These are phyloP conservation scores for Pelargonium citronellum DNA, from an alignment of 441 rosid species.

Conservation along the genomic window DNA sequence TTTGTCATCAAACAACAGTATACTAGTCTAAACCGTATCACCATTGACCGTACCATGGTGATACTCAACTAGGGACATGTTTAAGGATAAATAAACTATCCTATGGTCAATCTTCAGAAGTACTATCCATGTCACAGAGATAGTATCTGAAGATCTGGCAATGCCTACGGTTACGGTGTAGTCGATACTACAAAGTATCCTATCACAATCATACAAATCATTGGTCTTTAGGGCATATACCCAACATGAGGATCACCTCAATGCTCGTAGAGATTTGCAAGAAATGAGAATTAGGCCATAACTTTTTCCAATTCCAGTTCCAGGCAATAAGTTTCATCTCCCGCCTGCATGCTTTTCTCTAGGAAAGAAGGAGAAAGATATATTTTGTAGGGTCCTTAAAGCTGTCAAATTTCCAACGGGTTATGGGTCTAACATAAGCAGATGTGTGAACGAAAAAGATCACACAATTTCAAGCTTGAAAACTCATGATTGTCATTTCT, in stretches of 20 bases:
- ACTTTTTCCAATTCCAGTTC: neutral
- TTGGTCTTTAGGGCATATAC: slow-evolving; percentile 14
- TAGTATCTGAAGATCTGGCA: too few relatives aligned
- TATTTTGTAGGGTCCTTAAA: slow-evolving; percentile 3
- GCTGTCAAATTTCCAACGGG: slow-evolving; percentile 4
- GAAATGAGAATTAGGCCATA: neutral
- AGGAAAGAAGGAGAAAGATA: neutral
- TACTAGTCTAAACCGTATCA: too few relatives aligned
- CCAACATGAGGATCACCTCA: slow-evolving; percentile 7
- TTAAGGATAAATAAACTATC: too few relatives aligned
- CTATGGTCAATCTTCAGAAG: too few relatives aligned
- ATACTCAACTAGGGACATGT: too few relatives aligned
- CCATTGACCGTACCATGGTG: slow-evolving; percentile 5
- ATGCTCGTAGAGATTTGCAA: neutral
- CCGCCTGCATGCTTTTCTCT: neutral
- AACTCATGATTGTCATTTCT: slow-evolving; percentile 18
- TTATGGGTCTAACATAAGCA: neutral
- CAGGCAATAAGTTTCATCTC: neutral
- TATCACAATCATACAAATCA: too few relatives aligned
- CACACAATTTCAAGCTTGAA: neutral
- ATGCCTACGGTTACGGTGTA: too few relatives aligned
- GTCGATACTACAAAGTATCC: too few relatives aligned
- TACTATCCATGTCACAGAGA: too few relatives aligned
- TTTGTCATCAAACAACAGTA: too few relatives aligned
- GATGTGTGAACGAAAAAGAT: neutral